phyloP scores from a whole-genome alignment of 2,329 filamentous ascomycete genomes.

The Ascochyta rabiei region DNA sequence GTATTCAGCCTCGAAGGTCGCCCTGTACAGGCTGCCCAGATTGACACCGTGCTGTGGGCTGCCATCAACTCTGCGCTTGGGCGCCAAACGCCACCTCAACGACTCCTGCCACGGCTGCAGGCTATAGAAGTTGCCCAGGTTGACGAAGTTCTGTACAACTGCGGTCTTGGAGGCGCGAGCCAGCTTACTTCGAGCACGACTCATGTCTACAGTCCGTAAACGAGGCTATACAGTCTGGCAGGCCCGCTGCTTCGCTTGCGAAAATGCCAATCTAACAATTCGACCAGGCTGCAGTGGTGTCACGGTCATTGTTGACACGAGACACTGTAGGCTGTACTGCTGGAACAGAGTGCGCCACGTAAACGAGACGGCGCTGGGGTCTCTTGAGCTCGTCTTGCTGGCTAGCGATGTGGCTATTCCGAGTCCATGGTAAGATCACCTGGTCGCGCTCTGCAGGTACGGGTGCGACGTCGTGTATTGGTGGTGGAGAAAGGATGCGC shows the following conservation, averaged over 20 bases:
- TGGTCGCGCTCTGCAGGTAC: not conserved
- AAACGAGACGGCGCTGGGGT: not conserved
- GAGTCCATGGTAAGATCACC: not conserved
- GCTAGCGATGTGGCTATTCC: not conserved
- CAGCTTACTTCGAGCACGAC: not conserved
- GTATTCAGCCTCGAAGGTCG: too few relatives aligned
- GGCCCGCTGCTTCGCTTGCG: not conserved
- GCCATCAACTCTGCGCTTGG: not conserved
- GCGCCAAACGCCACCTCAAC: not conserved
- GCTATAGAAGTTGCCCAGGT: conserved; percentile 21
- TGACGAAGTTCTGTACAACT: conserved; percentile 14
- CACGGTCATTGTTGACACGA: not conserved
- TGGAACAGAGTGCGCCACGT: not conserved
- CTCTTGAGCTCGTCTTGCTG: not conserved
- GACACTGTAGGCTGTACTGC: not conserved
- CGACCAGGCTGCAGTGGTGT: not conserved
- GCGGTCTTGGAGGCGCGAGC: not conserved
- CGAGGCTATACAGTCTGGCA: not conserved
- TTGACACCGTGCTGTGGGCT: not conserved
- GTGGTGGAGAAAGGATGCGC: conserved; percentile 4
- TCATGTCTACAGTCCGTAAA: not conserved
- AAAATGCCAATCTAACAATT: not conserved
- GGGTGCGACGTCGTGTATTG: not conserved
- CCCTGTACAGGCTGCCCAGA: not conserved
- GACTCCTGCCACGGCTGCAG: not conserved